Conservation (phyloP, 495 filamentous ascomycete genomes). For the Lasiosphaeriaceae sp. region DNA sequence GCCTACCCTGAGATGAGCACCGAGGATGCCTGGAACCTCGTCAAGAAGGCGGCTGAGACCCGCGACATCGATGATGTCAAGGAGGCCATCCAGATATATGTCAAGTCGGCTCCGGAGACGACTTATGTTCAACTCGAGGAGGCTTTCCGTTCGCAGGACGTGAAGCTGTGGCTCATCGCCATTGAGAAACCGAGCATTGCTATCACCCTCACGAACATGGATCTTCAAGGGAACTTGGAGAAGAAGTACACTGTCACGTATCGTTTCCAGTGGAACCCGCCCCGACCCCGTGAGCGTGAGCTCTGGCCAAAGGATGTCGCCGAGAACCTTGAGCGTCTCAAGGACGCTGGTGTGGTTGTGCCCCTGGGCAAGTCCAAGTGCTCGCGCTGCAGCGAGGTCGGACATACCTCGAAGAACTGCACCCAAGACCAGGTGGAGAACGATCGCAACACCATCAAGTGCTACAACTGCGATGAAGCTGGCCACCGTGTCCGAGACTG, state of each 20-base stretch:
- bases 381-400: slow-evolving; percentile 66
- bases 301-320: slow-evolving; percentile 61
- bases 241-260: slow-evolving; percentile 72
- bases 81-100: slow-evolving; percentile 66
- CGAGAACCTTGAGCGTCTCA: slow-evolving; percentile 72
- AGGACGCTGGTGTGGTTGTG: slow-evolving; percentile 65
- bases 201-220: slow-evolving; percentile 67
- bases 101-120: slow-evolving; percentile 63
- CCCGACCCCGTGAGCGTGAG: slow-evolving; percentile 55
- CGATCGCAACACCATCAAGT: slow-evolving; percentile 56
- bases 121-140: slow-evolving; percentile 70
- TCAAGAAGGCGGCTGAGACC: slow-evolving; percentile 59
- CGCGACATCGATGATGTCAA: slow-evolving; percentile 73
- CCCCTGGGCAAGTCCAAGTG: slow-evolving; percentile 67
- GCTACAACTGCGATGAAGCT: slow-evolving; percentile 66
- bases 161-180: slow-evolving; percentile 71
- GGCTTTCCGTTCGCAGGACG: slow-evolving; percentile 60
- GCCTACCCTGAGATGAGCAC: slow-evolving; percentile 53
- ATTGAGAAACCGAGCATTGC: slow-evolving; percentile 59
- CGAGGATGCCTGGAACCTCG: slow-evolving; percentile 66
- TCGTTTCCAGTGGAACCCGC: slow-evolving; percentile 59
- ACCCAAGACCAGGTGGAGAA: slow-evolving; percentile 52
- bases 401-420: slow-evolving; percentile 67
- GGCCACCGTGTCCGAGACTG: slow-evolving; percentile 74
- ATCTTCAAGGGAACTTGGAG: slow-evolving; percentile 75